phyloP scores from a whole-genome alignment of 1,284 basidiomycete species.

The Microstroma glucosiphilum region DNA sequence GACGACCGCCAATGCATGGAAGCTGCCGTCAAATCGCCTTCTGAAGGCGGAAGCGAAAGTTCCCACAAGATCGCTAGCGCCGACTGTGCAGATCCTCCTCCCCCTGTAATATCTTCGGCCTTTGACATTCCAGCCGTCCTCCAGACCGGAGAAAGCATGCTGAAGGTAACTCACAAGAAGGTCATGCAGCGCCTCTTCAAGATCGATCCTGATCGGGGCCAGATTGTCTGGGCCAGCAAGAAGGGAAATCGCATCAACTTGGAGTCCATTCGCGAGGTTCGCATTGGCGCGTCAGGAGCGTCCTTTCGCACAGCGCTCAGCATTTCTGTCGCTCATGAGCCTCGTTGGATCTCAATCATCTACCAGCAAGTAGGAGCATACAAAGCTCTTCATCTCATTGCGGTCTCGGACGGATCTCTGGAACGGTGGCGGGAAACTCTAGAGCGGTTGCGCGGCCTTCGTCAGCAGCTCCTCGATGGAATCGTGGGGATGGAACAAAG shows the following conservation, averaged over 20 bases:
- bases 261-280: conserved; percentile 83
- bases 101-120: no score
- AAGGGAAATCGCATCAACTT: conserved; percentile 66
- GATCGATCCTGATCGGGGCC: conserved; percentile 71
- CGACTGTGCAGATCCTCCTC: no score
- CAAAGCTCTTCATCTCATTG: conserved; percentile 86
- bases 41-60: no score
- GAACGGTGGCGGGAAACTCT: conserved; percentile 56
- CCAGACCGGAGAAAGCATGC: conserved; percentile 57
- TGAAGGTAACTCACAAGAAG: conserved; percentile 80
- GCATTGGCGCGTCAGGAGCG: conserved; percentile 67
- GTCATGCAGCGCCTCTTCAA: conserved; percentile 68
- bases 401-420: conserved; percentile 65
- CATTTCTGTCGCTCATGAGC: conserved; percentile 51
- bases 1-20: no score
- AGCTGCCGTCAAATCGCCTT: no score
- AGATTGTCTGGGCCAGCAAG: conserved; percentile 77
- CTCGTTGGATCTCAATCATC: conserved; percentile 69
- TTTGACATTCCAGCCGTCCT: conserved; percentile 19
- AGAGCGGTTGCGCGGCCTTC: conserved; percentile 50
- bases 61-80: no score
- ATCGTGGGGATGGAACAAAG: conserved; percentile 57
- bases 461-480: conserved; percentile 30
- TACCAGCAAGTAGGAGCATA: conserved; percentile 71
- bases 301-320: conserved; percentile 74